Base-by-base conservation (phyloP, 1,284 basidiomycete genomes). In the Abortiporus biennis region DNA sequence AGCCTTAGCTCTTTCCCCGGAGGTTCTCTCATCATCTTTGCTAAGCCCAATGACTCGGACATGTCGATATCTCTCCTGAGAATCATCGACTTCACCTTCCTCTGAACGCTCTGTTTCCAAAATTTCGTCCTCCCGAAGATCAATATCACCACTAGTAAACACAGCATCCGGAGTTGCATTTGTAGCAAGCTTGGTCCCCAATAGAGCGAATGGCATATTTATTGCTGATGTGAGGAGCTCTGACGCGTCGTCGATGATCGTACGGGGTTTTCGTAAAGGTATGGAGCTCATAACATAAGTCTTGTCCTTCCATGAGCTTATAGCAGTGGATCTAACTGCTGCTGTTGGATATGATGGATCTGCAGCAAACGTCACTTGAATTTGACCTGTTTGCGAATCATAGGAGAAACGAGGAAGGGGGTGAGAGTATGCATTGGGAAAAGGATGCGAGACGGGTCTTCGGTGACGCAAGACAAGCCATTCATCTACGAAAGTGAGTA, bases 21-120 rank as follows among this genome's bases (percentile, higher is more conserved):
- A 47, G 1, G 36, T 43, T 9, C 36, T 39, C 13, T 56, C 51
- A 15, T 62, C 62, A 16, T 62, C 64, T 22, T 58, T 54, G 4
- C 56, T 51, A 13, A 66, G 47, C 3, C 59, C 58, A 2, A 79
- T 49, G 16, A 75, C 63, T 23, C 69, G 61, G 21, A 76, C 63
- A 15, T 56, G 51, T 24, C 77, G 62, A 12, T 61, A 46, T 24
- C 45, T 54, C 36, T 85, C 80, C 3, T 66, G 66, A 11, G 81
- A 80, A 56, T 90, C 81, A 53, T 90, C 86, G 2, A 78, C 74
- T 57, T 87, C 85, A 2, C 74, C 80, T 47, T 86, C 85, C 56
- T 85, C 83, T 3, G 74, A 77, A 16, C 79, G 71, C 43, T 90
- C 86, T 50, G 81, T 76, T 49, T 89, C 85, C 38, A 86, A 55